Evolutionary conservation across 2,329 filamentous ascomycete species (phyloP).

Genomic region (Neonectria faginata): DNA sequence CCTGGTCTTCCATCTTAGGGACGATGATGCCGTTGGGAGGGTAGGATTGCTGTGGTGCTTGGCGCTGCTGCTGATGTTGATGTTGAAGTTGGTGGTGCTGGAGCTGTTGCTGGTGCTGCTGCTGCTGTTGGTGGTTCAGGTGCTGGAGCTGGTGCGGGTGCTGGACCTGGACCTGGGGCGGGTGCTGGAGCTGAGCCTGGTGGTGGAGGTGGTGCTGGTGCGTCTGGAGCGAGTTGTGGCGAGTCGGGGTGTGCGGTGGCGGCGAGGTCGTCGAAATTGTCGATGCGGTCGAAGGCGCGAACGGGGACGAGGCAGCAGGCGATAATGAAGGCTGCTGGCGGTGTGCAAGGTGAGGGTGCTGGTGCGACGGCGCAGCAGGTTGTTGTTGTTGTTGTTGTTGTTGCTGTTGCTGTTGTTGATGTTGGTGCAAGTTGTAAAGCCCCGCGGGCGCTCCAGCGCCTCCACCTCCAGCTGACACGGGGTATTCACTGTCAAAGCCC

Average conservation of each 20-base stretch:
- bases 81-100: slow-evolving; percentile 33
- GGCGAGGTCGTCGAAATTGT: slow-evolving; percentile 32
- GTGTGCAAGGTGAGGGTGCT: slow-evolving; percentile 22
- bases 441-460: slow-evolving; percentile 31
- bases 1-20: slow-evolving; percentile 51
- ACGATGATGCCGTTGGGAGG: slow-evolving; percentile 23
- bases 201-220: slow-evolving; percentile 36
- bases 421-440: slow-evolving; percentile 29
- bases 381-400: slow-evolving; percentile 21
- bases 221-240: slow-evolving; percentile 13
- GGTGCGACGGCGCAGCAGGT: slow-evolving; percentile 22
- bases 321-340: slow-evolving; percentile 35
- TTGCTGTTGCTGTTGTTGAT: no score
- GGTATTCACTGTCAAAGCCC: slow-evolving; percentile 41
- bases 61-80: slow-evolving; percentile 31
- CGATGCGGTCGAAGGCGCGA: slow-evolving; percentile 34
- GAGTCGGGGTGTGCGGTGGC: slow-evolving; percentile 31
- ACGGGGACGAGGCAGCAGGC: slow-evolving; percentile 34
- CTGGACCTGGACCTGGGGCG: slow-evolving; percentile 30
- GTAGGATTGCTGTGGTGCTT: slow-evolving; percentile 32
- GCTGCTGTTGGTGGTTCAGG: slow-evolving; percentile 28
- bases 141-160: slow-evolving; percentile 32
- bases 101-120: slow-evolving; percentile 25
- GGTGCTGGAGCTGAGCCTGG: slow-evolving; percentile 21
- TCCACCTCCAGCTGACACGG: slow-evolving; percentile 44